Conservation (phyloP, 2,329 filamentous ascomycete species). For the Laburnicola sp. region DNA sequence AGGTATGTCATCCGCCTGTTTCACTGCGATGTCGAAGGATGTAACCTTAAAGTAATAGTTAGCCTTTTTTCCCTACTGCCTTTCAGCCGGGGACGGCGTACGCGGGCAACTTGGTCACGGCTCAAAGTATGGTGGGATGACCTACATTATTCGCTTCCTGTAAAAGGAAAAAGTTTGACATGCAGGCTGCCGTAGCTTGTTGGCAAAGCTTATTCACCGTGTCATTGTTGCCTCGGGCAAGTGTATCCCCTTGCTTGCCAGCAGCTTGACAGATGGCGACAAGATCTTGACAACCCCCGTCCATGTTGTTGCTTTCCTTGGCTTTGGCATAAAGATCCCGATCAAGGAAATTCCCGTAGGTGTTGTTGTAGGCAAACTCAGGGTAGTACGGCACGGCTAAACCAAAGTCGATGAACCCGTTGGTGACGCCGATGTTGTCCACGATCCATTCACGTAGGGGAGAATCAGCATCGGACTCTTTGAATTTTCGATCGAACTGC, state of each 20-base stretch:
- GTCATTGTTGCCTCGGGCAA: no score
- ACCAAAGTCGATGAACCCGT: conserved; percentile 50
- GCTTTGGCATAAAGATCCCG: conserved; percentile 41
- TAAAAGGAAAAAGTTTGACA: conserved; percentile 32
- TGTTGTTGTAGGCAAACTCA: conserved; percentile 58
- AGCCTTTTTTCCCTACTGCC: neutral
- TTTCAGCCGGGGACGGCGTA: no score
- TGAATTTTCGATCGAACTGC: neutral
- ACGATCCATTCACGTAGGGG: conserved; percentile 42
- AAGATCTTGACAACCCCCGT: conserved; percentile 56
- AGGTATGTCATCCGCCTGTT: conserved; percentile 9
- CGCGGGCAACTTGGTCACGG: neutral
- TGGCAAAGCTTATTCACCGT: no score
- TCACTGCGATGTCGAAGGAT: conserved; percentile 32
- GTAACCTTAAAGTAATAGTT: conserved; percentile 7
- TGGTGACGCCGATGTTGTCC: conserved; percentile 53
- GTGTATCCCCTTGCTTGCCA: no score
- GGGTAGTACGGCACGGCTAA: conserved; percentile 52
- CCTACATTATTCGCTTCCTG: conserved; percentile 55
- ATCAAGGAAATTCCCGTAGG: conserved; percentile 55
- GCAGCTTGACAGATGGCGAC: conserved; percentile 51
- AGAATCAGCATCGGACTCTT: conserved; percentile 9
- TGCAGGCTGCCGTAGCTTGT: no score
- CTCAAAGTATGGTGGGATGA: conserved; percentile 41
- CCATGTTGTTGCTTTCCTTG: conserved; percentile 44